Evolutionary conservation across 2,329 filamentous ascomycete species (phyloP), one percentile per base, ranked within the genome.

Genomic region (Ophiostoma ulmi): DNA sequence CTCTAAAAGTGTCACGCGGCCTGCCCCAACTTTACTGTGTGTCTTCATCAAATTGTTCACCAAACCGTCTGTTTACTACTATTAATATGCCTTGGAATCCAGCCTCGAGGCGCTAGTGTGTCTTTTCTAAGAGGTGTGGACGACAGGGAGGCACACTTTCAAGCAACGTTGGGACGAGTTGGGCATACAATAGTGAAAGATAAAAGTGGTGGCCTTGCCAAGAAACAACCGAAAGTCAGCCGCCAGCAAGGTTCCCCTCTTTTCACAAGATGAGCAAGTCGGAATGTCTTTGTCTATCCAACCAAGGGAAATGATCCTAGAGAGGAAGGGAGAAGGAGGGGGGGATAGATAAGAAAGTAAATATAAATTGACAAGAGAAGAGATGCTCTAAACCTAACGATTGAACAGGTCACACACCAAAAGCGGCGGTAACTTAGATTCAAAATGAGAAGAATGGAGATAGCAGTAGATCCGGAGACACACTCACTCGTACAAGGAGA

Each of bases 211-310:
- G 52, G 22, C 52, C 52, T 48, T 22, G 52, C 52, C 52, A 26
- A 58, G 52, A 26, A 17, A 58, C n/a, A 26, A 58, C 31, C 11
- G 52, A 26, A 58, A 26, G 52, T 22, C 52, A 58, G n/a, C n/a
- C 52, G 52, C 52, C 52, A 58, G 22, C 52, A 58, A 58, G 52
- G 52, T 58, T 58, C 52, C 52, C 52, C 52, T 58, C 52, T 58
- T 58, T 58, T 22, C 5, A 39, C 44, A n/a, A 20, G 44, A 39
- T 31, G 13, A 26, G 35, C 17, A 55, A 35, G 26, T 35, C 58
- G 11, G n/a, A 55, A 4, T 10, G 58, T 63, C 58, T 63, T 63
- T 63, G 58, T 63, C 52, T 63, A 26, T 7, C 58, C 58, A 63
- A 61, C 55, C 11, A 63, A 7, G 58, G 22, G 26, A 52, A n/a